These are phyloP conservation scores for Xylariaceae sp. DNA, from an alignment of 2,329 filamentous ascomycete species.

Conservation along the genomic window DNA sequence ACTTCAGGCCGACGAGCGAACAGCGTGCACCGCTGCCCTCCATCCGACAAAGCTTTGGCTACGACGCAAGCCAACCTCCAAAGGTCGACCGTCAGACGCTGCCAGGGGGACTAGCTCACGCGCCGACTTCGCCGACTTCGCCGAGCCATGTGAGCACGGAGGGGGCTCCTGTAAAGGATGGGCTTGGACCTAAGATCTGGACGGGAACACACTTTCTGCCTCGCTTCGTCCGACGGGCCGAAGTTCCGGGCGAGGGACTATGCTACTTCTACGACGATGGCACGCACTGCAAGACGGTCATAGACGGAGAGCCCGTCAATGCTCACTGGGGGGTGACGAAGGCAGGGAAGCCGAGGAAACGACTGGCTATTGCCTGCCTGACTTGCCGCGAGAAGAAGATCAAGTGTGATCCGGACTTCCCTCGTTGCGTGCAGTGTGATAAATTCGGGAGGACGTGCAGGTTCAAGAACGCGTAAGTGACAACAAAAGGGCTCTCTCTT, in stretches of 20 bases:
- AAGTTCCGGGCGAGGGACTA: constrained; percentile 70
- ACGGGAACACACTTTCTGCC: constrained; percentile 62
- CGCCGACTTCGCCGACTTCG: constrained; percentile 31
- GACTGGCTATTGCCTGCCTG: constrained; percentile 75
- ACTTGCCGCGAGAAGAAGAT: constrained; percentile 97
- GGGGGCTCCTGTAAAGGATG: constrained; percentile 49
- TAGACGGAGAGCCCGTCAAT: constrained; percentile 82
- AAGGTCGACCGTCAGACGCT: constrained; percentile 28
- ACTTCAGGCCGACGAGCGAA: constrained; percentile 26
- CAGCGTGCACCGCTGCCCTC: constrained; percentile 25
- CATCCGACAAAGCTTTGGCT: constrained; percentile 22
- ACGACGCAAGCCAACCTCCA: constrained; percentile 22
- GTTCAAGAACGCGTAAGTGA: constrained; percentile 76
- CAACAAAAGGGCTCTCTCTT: not conserved
- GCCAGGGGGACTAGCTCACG: constrained; percentile 23
- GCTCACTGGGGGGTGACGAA: constrained; percentile 92
- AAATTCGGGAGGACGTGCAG: constrained; percentile 83
- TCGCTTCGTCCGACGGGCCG: constrained; percentile 57
- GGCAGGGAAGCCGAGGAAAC: constrained; percentile 86
- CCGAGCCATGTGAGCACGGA: constrained; percentile 36
- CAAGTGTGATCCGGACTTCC: constrained; percentile 85
- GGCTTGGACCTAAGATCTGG: constrained; percentile 63
- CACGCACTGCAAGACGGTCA: constrained; percentile 72
- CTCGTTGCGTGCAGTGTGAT: constrained; percentile 84
- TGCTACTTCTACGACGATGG: constrained; percentile 87